Conservation (phyloP, 2,329 filamentous ascomycete genomes). For the Nemania serpens region DNA sequence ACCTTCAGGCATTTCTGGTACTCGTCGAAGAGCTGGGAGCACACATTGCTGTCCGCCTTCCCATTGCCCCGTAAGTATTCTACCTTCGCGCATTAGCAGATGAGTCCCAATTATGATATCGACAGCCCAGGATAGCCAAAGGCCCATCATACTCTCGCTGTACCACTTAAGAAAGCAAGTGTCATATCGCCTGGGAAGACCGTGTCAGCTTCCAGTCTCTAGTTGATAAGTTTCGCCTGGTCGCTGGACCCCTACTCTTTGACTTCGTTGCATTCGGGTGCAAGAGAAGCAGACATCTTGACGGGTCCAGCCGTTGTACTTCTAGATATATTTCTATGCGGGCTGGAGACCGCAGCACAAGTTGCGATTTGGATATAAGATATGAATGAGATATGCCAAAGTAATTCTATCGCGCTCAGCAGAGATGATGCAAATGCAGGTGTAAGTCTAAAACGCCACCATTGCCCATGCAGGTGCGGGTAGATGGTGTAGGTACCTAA, state of each 20-base stretch:
- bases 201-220: constrained; percentile 11
- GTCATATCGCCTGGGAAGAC: constrained; percentile 76
- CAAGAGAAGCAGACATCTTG: constrained; percentile 88
- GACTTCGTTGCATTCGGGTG: constrained; percentile 90
- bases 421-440: too few species aligned
- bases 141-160: constrained; percentile 78
- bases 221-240: constrained; percentile 9
- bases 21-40: constrained; percentile 80
- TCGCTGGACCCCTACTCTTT: constrained; percentile 75
- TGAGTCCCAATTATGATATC: neutral
- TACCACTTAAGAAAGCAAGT: constrained; percentile 99
- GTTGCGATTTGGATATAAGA: too few species aligned
- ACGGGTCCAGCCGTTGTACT: neutral
- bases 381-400: too few species aligned
- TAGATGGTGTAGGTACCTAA: too few species aligned
- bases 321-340: neutral
- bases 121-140: neutral
- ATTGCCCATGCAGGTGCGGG: too few species aligned
- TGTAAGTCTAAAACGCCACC: too few species aligned
- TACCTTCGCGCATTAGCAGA: constrained; percentile 42
- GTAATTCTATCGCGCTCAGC: too few species aligned
- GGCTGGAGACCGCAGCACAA: too few species aligned
- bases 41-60: constrained; percentile 77
- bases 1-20: constrained; percentile 89
- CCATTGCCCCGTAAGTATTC: constrained; percentile 90